These are phyloP conservation scores for Paraphoma chrysanthemicola DNA, from an alignment of 2,329 filamentous ascomycete species.

Conservation along the genomic window DNA sequence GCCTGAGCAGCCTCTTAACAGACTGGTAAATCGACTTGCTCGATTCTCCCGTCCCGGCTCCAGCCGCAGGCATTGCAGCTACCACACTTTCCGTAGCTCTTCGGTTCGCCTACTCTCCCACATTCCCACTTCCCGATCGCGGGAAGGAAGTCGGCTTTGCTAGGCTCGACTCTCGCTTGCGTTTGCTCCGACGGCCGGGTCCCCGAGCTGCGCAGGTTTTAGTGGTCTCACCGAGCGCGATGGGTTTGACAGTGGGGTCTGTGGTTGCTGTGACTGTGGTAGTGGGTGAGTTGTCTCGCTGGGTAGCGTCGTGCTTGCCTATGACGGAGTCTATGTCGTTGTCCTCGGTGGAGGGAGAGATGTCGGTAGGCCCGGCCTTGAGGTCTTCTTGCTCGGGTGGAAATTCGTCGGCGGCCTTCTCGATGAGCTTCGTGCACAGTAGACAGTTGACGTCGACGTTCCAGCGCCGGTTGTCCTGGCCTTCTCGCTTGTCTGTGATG, in stretches of 20 bases:
- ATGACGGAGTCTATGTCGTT: not conserved
- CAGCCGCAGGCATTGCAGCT: conserved; percentile 1
- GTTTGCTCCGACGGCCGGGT: conserved; percentile 4
- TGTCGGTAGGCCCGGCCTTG: not conserved
- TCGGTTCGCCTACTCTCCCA: no score
- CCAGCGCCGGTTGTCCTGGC: conserved; percentile 10
- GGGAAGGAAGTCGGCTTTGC: not conserved
- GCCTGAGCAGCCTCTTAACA: no score
- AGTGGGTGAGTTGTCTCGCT: not conserved
- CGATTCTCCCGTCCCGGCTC: no score
- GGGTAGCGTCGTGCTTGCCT: not conserved
- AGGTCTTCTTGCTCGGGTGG: not conserved
- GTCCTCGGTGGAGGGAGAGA: not conserved
- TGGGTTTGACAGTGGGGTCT: not conserved
- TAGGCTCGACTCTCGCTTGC: not conserved
- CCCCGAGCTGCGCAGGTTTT: conserved; percentile 3
- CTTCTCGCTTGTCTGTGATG: conserved; percentile 20
- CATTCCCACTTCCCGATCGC: no score
- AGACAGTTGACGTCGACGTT: conserved; percentile 28
- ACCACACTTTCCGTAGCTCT: no score
- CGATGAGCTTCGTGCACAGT: conserved; percentile 21
- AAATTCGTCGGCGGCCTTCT: conserved; percentile 11
- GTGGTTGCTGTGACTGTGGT: not conserved
- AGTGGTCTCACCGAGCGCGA: conserved; percentile 14
- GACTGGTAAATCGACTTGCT: no score